Evolutionary conservation across 2,329 filamentous ascomycete species (phyloP), one percentile per base, ranked within the genome.

Genomic region (Cercospora sojina): DNA sequence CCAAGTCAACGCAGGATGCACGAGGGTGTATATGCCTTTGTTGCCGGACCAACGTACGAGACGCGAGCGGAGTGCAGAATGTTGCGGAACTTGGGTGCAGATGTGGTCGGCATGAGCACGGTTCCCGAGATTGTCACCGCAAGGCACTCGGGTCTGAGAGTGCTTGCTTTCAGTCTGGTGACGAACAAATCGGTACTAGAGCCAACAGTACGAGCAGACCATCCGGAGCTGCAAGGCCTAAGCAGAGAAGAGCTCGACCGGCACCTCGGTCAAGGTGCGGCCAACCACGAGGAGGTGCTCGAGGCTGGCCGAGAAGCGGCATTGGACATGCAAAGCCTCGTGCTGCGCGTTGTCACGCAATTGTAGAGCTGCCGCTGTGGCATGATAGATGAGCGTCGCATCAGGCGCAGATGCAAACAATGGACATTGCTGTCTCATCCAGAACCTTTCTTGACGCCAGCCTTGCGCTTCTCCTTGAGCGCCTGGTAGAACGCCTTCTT

Each of bases 401-500:
- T 29, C 25, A 32, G 35, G 57, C n/a, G n/a, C n/a, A n/a, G n/a
- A n/a, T n/a, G n/a, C 51, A 35, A 10, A 57, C 60, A 35, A 65
- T 20, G 43, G 60, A 59, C 31, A 38, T 64, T 16, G 23, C 47
- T 16, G 12, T 53, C 69, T 74, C 73, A 74, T 58, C 72, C 73
- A 41, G 69, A 70, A 31, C 73, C 72, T 67, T 78, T 78, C 74
- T 77, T 78, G 69, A 75, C 67, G 25, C 73, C 71, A 64, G 73
- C 74, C 61, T 75, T 82, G 68, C 87, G 81, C 77, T 87, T 85
- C 59, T 83, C 83, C 76, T 91, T 87, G 71, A 97, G 79, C 64
- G 89, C 90, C 77, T 94, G 94, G 83, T 97, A 98, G 74, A 91
- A 90, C 0, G 86, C 88, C 80, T 94, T 97, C 82, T 92, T 96